Conservation (phyloP, 2,329 filamentous ascomycete species). For the Trichoderma sp. region DNA sequence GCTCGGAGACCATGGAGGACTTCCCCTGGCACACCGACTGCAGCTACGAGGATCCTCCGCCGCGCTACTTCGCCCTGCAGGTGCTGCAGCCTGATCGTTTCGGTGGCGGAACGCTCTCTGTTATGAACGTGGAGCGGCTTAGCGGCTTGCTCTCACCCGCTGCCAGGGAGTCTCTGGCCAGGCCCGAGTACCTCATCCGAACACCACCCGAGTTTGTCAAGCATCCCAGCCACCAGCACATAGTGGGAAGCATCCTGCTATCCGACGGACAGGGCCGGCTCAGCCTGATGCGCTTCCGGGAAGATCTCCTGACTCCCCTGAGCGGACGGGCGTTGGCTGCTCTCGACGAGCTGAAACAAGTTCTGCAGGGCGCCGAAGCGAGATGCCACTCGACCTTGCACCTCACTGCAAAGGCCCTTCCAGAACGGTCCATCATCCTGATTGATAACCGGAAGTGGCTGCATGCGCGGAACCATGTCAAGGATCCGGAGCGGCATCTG, state of each 20-base stretch:
- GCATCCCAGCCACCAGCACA: constrained; percentile 18
- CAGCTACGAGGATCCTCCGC: constrained; percentile 39
- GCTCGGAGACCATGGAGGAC: constrained; percentile 41
- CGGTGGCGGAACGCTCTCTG: constrained; percentile 41
- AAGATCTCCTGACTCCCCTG: constrained; percentile 32
- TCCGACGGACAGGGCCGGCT: not conserved
- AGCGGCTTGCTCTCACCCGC: constrained; percentile 26
- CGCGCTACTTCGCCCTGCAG: constrained; percentile 41
- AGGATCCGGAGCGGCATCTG: constrained; percentile 34
- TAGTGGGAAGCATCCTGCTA: constrained; percentile 27
- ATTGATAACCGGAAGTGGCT: constrained; percentile 37
- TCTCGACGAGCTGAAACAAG: constrained; percentile 27
- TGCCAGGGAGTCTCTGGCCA: constrained; percentile 25
- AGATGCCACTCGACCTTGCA: constrained; percentile 24
- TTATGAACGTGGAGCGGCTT: constrained; percentile 34
- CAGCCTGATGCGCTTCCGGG: constrained; percentile 31
- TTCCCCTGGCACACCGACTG: constrained; percentile 46
- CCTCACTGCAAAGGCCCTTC: constrained; percentile 29
- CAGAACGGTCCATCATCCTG: constrained; percentile 30
- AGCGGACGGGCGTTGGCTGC: constrained; percentile 25
- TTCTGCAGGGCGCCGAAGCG: constrained; percentile 21
- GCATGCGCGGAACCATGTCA: constrained; percentile 33
- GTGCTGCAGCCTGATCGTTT: constrained; percentile 39
- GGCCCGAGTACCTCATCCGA: constrained; percentile 32
- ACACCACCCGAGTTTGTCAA: constrained; percentile 38